Conservation (phyloP, 345 rosid species). For the Erysimum cheiranthoides region DNA sequence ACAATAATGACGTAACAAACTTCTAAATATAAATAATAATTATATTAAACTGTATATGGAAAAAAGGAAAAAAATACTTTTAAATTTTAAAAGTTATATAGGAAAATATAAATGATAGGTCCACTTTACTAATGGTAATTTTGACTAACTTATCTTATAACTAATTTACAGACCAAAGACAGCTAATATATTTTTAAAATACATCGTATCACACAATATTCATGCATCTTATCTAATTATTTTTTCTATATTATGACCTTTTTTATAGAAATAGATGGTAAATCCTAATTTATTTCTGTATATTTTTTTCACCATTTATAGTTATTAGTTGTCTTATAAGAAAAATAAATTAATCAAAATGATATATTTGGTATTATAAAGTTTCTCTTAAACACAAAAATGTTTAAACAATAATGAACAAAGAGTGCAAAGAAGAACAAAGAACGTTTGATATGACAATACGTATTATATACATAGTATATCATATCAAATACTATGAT, state of each 20-base stretch:
- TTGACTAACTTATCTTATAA: neutral
- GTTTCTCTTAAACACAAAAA: neutral
- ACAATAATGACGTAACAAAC: neutral
- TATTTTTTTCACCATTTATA: neutral
- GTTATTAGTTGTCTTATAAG: neutral
- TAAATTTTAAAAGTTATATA: neutral
- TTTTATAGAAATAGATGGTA: neutral
- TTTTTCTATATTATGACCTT: neutral
- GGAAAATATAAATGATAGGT: neutral
- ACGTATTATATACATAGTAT: neutral
- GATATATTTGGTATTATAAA: neutral
- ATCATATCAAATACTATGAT: neutral
- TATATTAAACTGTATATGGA: neutral
- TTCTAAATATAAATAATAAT: neutral
- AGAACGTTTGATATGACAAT: neutral
- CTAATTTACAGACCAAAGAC: neutral
- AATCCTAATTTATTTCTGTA: neutral
- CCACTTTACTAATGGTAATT: neutral
- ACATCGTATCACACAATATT: neutral
- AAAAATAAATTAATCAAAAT: neutral
- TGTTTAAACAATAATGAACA: neutral
- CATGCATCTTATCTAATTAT: neutral
- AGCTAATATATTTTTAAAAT: neutral
- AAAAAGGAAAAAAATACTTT: neutral
- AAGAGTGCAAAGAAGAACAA: neutral